phyloP scores from a whole-genome alignment of 2,329 filamentous ascomycete species.

The Chalara sp. region DNA sequence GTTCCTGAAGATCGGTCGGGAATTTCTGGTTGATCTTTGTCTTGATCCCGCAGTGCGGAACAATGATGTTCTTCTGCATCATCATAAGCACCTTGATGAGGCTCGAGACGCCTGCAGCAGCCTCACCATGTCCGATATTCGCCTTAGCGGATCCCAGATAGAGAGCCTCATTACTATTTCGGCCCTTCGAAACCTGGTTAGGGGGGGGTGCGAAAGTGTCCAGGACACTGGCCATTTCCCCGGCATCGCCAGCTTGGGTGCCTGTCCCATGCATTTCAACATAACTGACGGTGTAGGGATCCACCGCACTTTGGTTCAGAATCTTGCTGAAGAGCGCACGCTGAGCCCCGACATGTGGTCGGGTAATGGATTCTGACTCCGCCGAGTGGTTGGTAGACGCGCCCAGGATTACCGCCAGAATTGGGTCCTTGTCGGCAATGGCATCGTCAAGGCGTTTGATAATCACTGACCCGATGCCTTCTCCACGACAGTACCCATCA shows the following conservation, averaged over 20 bases:
- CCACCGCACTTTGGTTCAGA: constrained; percentile 6
- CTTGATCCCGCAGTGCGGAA: constrained; percentile 21
- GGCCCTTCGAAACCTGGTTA: neutral
- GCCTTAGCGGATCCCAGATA: constrained; percentile 7
- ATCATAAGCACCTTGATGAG: constrained; percentile 24
- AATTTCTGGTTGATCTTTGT: constrained; percentile 24
- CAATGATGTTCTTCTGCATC: constrained; percentile 19
- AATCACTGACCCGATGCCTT: constrained; percentile 44
- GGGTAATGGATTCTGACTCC: constrained; percentile 4
- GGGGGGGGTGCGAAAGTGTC: constrained; percentile 4
- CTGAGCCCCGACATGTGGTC: constrained; percentile 7
- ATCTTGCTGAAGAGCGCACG: constrained; percentile 7
- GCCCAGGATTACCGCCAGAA: constrained; percentile 44
- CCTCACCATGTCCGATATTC: constrained; percentile 8
- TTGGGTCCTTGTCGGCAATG: constrained; percentile 48
- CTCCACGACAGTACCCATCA: constrained; percentile 10
- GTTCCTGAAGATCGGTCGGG: constrained; percentile 29
- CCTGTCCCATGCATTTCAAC: constrained; percentile 10
- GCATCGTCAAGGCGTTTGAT: constrained; percentile 36
- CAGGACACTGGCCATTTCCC: constrained; percentile 9
- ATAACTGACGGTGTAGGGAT: constrained; percentile 2
- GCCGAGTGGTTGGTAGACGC: constrained; percentile 42
- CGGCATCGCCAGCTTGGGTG: constrained; percentile 8
- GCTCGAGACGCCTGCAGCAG: constrained; percentile 17
- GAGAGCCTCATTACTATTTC: constrained; percentile 1